Evolutionary conservation across 2,329 filamentous ascomycete species (phyloP).

Genomic region (Chaetomiaceae sp.): DNA sequence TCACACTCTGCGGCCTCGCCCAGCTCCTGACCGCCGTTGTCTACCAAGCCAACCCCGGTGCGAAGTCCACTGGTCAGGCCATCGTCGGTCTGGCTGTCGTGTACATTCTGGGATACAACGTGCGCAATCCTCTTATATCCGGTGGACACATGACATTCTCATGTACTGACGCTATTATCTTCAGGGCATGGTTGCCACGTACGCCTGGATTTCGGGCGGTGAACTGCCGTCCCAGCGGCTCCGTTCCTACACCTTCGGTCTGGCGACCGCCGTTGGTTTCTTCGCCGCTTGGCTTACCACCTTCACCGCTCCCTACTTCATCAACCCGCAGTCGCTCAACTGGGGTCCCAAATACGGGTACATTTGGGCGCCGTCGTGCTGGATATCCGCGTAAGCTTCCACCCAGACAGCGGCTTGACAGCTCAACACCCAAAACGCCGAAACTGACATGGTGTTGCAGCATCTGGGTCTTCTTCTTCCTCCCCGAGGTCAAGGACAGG

Average conservation of each 20-base stretch:
- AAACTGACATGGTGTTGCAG: neutral
- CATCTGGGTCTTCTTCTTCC: conserved; percentile 42
- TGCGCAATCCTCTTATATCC: conserved; percentile 15
- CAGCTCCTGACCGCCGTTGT: conserved; percentile 48
- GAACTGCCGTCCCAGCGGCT: conserved; percentile 52
- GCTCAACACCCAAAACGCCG: neutral
- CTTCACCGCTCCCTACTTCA: conserved; percentile 55
- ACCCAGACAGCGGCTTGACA: neutral
- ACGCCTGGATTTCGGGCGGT: conserved; percentile 51
- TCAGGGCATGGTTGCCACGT: conserved; percentile 45
- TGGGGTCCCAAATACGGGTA: conserved; percentile 55
- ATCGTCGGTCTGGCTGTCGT: conserved; percentile 47
- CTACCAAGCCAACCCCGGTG: conserved; percentile 39
- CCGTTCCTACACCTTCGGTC: conserved; percentile 50
- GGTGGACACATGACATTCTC: too few species aligned
- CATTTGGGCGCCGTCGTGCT: conserved; percentile 50
- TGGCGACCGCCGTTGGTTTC: conserved; percentile 48
- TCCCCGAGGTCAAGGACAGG: conserved; percentile 46
- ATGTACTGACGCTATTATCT: too few species aligned
- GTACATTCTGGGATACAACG: conserved; percentile 48
- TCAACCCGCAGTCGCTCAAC: conserved; percentile 46
- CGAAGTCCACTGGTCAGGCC: conserved; percentile 34
- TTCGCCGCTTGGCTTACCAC: conserved; percentile 51
- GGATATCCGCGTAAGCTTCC: conserved; percentile 25
- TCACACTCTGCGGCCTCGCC: conserved; percentile 44